Evolutionary conservation across 164 flowering plant genomes (phyloP).

Genomic region (Euptelea pleiosperma): DNA sequence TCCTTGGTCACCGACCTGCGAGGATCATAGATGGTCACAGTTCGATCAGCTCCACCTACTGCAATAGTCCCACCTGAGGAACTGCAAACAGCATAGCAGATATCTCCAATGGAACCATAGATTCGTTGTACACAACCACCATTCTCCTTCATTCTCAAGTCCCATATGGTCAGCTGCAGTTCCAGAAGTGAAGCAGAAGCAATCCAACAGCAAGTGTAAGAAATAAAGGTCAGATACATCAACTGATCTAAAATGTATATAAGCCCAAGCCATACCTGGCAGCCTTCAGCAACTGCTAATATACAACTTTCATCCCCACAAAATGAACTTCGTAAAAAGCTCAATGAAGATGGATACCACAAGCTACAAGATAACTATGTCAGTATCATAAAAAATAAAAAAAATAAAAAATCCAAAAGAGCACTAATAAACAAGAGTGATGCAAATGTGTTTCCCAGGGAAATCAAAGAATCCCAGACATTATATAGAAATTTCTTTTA

Average conservation of each 20-base stretch:
- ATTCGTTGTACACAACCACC: constrained; percentile 76
- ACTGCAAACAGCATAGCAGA: constrained; percentile 58
- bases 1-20: constrained; percentile 50
- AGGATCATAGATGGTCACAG: constrained; percentile 79
- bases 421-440: neutral
- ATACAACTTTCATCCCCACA: constrained; percentile 43
- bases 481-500: no score
- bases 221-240: constrained; percentile 1
- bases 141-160: constrained; percentile 70
- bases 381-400: constrained; percentile 7
- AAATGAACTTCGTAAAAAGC: constrained; percentile 39
- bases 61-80: constrained; percentile 68
- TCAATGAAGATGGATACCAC: constrained; percentile 67
- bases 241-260: neutral
- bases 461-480: neutral
- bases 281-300: constrained; percentile 74
- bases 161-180: constrained; percentile 74
- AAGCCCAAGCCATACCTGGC: constrained; percentile 45
- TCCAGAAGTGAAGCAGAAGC: constrained; percentile 9
- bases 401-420: neutral
- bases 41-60: constrained; percentile 83
- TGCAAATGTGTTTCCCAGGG: neutral
- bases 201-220: neutral
- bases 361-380: constrained; percentile 39
- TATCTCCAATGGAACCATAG: constrained; percentile 67